Evolutionary conservation across 2,329 filamentous ascomycete genomes (phyloP), one percentile per base, ranked within the genome.

Genomic region (Lomentospora prolificans): DNA sequence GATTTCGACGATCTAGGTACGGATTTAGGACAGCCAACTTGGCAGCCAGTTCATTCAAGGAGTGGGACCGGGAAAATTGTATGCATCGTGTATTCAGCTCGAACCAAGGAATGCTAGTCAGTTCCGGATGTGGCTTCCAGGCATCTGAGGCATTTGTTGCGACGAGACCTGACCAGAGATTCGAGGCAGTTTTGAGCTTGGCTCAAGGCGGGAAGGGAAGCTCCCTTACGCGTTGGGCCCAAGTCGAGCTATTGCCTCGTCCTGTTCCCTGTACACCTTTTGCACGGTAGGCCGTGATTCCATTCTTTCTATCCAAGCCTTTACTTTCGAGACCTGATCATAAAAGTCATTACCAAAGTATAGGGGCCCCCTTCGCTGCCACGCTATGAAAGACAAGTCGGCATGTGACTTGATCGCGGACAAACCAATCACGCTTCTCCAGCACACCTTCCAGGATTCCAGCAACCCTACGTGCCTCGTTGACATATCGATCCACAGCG

Each of bases 381-480:
- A 70, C 2, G 67, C 58, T 3, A 72, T 55, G 57, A 71, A 74
- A 0, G 65, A 59, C 33, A 74, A 52, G 58, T 75, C 72, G 1
- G 67, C 71, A 60, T 69, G 67, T 70, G 59, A 60, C 65, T 59
- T 73, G 76, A 59, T 73, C 65, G 4, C 69, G 72, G 3, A 76
- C 71, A 3, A 77, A 65, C 56, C 65, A 76, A 17, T 68, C 57
- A 10, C 46, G 22, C 8, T 50, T 33, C 46, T 64, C 62, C 3
- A 78, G 63, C 52, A 69, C 65, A 2, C 56, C 60, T 6, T 80
- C 72, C 24, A 81, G 58, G 2, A 80, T 75, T 2, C 65, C 63
- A 3, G 70, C 66, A 1, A 80, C 69, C 4, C 77, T 70, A 14
- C 67, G 65, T n/a, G 75, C 67, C 63, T 80, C 75, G 7, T 72